These are phyloP conservation scores for Sphaerulina populicola DNA, from an alignment of 2,329 filamentous ascomycete genomes.

Conservation along the genomic window DNA sequence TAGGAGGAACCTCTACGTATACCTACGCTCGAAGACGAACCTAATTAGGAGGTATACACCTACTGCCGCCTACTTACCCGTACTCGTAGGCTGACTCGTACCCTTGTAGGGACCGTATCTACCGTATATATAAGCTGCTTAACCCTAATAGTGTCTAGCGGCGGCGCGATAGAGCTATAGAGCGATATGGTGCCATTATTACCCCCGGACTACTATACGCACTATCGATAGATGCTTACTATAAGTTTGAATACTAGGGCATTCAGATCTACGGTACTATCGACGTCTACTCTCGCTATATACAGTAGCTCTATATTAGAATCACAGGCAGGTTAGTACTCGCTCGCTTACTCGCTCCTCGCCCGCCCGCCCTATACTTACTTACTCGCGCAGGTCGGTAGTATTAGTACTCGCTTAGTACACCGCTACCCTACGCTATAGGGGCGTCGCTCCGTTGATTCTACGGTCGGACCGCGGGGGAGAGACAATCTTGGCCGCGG, in stretches of 20 bases:
- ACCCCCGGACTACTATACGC: neutral
- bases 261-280: neutral
- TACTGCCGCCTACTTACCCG: neutral
- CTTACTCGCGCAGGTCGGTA: too few relatives aligned
- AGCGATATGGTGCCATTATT: neutral
- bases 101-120: neutral
- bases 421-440: neutral
- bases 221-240: neutral
- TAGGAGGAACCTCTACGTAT: neutral
- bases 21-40: neutral
- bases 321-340: neutral
- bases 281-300: neutral
- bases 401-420: neutral
- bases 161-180: neutral
- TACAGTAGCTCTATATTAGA: neutral
- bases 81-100: neutral
- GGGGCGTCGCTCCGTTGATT: neutral
- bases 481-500: neutral
- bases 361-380: too few relatives aligned
- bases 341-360: too few relatives aligned
- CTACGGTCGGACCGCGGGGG: neutral
- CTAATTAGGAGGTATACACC: neutral
- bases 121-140: neutral
- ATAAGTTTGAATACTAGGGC: neutral
- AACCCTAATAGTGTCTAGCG: neutral